Percentiles rank a stretch among this genome's conserved stretches.
Evolutionary conservation across 1,284 basidiomycete species (phyloP).

Genomic region (Cryptococcus maquisensis): DNA sequence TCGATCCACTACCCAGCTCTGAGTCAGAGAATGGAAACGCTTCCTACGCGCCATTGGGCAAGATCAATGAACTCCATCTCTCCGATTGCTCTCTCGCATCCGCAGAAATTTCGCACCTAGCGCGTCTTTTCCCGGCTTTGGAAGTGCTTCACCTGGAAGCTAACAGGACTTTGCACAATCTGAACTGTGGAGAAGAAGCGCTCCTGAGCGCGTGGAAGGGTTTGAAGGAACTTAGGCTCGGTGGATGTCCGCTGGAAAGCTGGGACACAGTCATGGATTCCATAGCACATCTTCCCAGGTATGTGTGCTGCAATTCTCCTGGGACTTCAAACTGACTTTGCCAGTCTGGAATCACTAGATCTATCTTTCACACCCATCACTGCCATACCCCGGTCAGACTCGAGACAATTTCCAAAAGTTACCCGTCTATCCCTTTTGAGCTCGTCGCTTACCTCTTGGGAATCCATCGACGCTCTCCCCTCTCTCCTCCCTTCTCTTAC

Average conservation of each 20-base stretch:
- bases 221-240: constrained; percentile 66
- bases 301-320: constrained; percentile 28
- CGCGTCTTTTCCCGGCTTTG: constrained; percentile 59
- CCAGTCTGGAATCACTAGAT: constrained; percentile 59
- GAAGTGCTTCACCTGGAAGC: constrained; percentile 68
- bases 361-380: constrained; percentile 63
- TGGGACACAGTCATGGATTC: constrained; percentile 59
- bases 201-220: constrained; percentile 16
- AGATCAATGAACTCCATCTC: constrained; percentile 66
- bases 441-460: constrained; percentile 64
- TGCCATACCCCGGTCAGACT: constrained; percentile 53
- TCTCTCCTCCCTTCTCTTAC: constrained; percentile 15
- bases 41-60: too few species aligned
- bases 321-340: neutral
- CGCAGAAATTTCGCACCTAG: constrained; percentile 53
- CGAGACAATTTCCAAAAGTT: constrained; percentile 51
- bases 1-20: constrained; percentile 50
- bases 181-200: neutral
- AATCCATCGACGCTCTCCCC: constrained; percentile 64
- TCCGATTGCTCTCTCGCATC: constrained; percentile 68
- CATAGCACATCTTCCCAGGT: constrained; percentile 56
- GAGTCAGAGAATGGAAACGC: constrained; percentile 32
- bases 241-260: constrained; percentile 61
- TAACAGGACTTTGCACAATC: constrained; percentile 51
- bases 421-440: constrained; percentile 46